Conservation (phyloP, 345 rosid species). For the Citrus trifoliata region DNA sequence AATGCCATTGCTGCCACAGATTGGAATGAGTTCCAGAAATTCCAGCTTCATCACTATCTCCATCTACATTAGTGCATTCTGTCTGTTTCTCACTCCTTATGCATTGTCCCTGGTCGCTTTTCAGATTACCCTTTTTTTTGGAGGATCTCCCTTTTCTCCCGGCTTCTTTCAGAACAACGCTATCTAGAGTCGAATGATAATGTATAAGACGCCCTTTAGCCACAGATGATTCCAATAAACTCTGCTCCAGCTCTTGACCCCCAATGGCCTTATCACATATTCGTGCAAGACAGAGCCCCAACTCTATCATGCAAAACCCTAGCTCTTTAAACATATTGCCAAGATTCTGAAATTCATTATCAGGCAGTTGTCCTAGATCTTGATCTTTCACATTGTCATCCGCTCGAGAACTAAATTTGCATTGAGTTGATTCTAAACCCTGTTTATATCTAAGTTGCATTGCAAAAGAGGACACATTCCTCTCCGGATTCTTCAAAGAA, state of each 20-base stretch:
- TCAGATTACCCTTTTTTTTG: slow-evolving; percentile 20
- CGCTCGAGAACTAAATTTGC: slow-evolving; percentile 1
- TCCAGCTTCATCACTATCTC: slow-evolving; percentile 15
- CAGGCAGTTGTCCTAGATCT: slow-evolving; percentile 8
- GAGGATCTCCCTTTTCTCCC: slow-evolving; percentile 26
- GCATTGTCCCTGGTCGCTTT: slow-evolving; percentile 9
- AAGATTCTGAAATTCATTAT: slow-evolving; percentile 47
- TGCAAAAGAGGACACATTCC: slow-evolving; percentile 79
- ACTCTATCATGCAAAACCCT: slow-evolving; percentile 74
- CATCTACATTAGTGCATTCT: slow-evolving; percentile 20
- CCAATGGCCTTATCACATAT: slow-evolving; percentile 74
- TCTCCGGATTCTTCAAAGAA: slow-evolving; percentile 68
- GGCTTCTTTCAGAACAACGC: slow-evolving; percentile 35
- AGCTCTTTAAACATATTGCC: slow-evolving; percentile 53
- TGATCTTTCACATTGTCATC: slow-evolving; percentile 5
- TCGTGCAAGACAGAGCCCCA: slow-evolving; percentile 66
- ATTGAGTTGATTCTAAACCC: slow-evolving; percentile 27
- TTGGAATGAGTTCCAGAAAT: slow-evolving; percentile 22
- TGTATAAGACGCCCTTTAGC: slow-evolving; percentile 91
- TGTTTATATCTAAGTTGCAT: slow-evolving; percentile 54
- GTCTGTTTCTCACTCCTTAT: slow-evolving; percentile 13
- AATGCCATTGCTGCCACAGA: slow-evolving; percentile 97
- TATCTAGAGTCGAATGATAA: slow-evolving; percentile 71
- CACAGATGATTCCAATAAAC: slow-evolving; percentile 63
- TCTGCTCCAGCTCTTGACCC: slow-evolving; percentile 60